A percentile compares a stretch with the other conserved stretches of the same genome.
Conservation (phyloP, 768 basidiomycete species). For the Holtermannia corniformis region DNA sequence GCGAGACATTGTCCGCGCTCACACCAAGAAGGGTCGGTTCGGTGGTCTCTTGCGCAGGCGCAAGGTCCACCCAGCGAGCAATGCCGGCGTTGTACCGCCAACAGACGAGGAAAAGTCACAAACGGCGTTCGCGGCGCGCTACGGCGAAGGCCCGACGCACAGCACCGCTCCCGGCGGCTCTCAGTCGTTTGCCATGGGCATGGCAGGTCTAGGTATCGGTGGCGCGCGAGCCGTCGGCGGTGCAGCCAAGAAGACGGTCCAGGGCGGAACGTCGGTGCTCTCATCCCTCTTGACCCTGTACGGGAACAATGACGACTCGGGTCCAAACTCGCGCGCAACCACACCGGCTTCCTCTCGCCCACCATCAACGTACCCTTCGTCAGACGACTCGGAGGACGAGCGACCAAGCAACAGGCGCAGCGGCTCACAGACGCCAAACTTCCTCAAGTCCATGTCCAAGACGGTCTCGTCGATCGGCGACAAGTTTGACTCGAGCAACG, state of each 20-base stretch:
- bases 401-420: conserved; percentile 22
- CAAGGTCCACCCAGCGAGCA: conserved; percentile 16
- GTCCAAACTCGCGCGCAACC: conserved; percentile 28
- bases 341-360: conserved; percentile 37
- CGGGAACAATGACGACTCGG: conserved; percentile 42
- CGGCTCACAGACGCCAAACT: conserved; percentile 14
- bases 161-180: neutral
- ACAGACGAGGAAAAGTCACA: conserved; percentile 10
- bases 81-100: conserved; percentile 4
- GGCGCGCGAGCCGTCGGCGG: conserved; percentile 45
- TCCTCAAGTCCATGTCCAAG: conserved; percentile 5
- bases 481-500: no score
- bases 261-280: conserved; percentile 45
- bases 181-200: conserved; percentile 8
- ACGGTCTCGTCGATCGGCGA: conserved; percentile 20
- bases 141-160: conserved; percentile 10
- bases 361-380: conserved; percentile 23
- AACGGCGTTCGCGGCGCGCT: conserved; percentile 28
- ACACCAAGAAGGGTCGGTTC: conserved; percentile 33
- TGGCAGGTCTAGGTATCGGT: conserved; percentile 12
- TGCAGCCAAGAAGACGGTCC: conserved; percentile 1
- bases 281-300: conserved; percentile 60
- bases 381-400: conserved; percentile 26
- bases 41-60: conserved; percentile 36
- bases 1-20: conserved; percentile 37